Base-by-base conservation (phyloP, 805 yeast species). In the Ogataea nitratoaversa region DNA sequence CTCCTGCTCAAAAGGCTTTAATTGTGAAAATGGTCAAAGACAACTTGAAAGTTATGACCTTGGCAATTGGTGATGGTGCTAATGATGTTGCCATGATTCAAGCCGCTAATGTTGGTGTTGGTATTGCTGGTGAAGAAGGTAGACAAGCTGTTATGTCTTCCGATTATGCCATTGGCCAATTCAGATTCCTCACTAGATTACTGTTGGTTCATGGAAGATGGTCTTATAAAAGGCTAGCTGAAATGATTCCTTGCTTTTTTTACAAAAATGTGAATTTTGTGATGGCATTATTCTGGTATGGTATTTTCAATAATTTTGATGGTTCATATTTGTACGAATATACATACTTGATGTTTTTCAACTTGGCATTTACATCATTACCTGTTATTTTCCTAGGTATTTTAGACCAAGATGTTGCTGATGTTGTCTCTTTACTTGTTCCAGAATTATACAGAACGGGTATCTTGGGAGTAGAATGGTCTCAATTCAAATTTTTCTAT, bases 41-140 rank as follows among this genome's bases (percentile, higher is more conserved):
- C 23, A 71, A 72, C 8, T 70, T 84, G 49, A 72, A 73, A 36
- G 93, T 84, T 25, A 82, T 83, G 79, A 83, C 93, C 0, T 68
- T 84, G 42, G 87, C 91, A 0, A 78, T 84, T 57, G 95, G 95
- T 24, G 95, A 84, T 57, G 95, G 95, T 47, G 86, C 93, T 19
- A 84, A 84, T 55, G 95, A 84, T 59, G 93, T 84, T 36, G 85
- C 93, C 8, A 84, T 84, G 95, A 85, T 84, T 47, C 91, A 84
- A 54, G 84, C 86, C 25, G 91, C 95, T 4, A 82, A 85, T 57
- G 79, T 85, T 25, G 95, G 95, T 42, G 82, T 85, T 29, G 95
- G 95, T 48, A 84, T 84, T 54, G 91, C 89, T 6, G 95, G 95
- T 48, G 86, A 83, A 52, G 95, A 84, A 64, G 95, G 95, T 44